Base-by-base conservation (phyloP, 768 basidiomycete genomes). In the Lactifluus piperatus region DNA sequence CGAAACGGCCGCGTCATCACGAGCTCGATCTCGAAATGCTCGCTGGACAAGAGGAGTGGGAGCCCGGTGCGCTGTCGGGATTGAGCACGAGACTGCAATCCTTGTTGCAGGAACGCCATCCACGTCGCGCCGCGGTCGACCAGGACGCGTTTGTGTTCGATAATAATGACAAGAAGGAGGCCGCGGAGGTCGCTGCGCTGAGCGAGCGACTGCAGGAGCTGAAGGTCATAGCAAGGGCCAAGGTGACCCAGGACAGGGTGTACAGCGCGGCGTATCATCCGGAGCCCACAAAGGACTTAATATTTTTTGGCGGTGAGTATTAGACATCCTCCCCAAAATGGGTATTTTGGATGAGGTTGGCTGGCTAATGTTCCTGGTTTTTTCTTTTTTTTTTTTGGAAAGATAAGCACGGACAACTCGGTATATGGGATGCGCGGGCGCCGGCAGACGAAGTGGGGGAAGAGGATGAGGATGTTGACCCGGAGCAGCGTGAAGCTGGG, bases 351-450 rank as follows among this genome's bases (percentile, higher is more conserved):
- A 55, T 36, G 18, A 10, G n/a, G 37, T 8, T 14, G 37, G 45
- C 18, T 29, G 41, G 27, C 24, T 58, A 27, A 64, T 39, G 26
- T 16, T 22, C 16, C 9, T 8, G 30, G 16, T n/a, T n/a, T n/a
- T n/a, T n/a, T n/a, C 30, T 4, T 30, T 30, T 30, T 30, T 30
- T 30, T 34, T 9, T 1, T 7, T 5, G 48, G 16, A 58, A 44
- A 91, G 91, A 92, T 66, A 93, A 91, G 66, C 83, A 88, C 63
- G 91, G 91, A 0, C 80, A 84, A 65, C 73, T 93, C 41, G 91
- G 89, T 3, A 84, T 93, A 36, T 93, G 91, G 91, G 91, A 93
- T 71, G 85, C 91, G 10, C 80, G 81, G 61, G 88, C 91, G 2
- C 73, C 82, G 9, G 65, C 72, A 22, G 86, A 88, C 30, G 88